phyloP scores from a whole-genome alignment of 305 asterid genomes.

The Ilex paraguariensis region DNA sequence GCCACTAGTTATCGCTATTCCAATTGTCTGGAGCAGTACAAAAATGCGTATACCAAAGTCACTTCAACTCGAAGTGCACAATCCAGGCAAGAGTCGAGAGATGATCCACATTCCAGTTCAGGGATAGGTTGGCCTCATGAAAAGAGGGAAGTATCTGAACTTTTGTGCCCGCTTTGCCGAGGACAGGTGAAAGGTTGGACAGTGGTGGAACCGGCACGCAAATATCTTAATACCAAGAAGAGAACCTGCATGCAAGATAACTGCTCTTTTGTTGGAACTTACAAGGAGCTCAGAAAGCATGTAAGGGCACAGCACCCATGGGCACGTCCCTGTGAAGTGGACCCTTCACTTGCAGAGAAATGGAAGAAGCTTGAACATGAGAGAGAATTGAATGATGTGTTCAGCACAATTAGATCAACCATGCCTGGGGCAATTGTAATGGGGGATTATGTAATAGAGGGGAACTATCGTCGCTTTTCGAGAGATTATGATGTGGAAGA shows the following conservation, averaged over 20 bases:
- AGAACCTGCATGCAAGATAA: slow-evolving; percentile 64
- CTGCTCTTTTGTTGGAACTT: slow-evolving; percentile 55
- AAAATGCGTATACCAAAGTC: slow-evolving; percentile 47
- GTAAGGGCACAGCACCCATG: slow-evolving; percentile 54
- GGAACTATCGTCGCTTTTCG: slow-evolving; percentile 19
- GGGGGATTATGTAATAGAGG: slow-evolving; percentile 75
- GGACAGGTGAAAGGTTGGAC: slow-evolving; percentile 89
- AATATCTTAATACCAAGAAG: slow-evolving; percentile 52
- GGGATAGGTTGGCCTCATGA: slow-evolving; percentile 19
- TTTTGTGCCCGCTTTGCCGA: slow-evolving; percentile 73
- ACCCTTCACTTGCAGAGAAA: slow-evolving; percentile 55
- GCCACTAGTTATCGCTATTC: slow-evolving; percentile 65
- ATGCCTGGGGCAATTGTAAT: slow-evolving; percentile 75
- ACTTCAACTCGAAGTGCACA: slow-evolving; percentile 18
- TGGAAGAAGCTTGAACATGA: slow-evolving; percentile 77
- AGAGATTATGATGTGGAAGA: slow-evolving; percentile 20
- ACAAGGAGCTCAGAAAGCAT: slow-evolving; percentile 56
- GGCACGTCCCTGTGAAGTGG: slow-evolving; percentile 58
- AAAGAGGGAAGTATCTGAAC: slow-evolving; percentile 29
- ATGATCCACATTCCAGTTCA: slow-evolving; percentile 19
- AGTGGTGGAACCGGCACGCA: slow-evolving; percentile 62
- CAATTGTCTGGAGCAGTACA: slow-evolving; percentile 31
- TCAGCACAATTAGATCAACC: slow-evolving; percentile 67
- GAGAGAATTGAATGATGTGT: slow-evolving; percentile 52
- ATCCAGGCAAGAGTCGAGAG: slow-evolving; percentile 14